Percentiles rank a stretch among this genome's conserved stretches.
Conservation (phyloP, 2,329 filamentous ascomycete species). For the Pseudogymnoascus sp. region DNA sequence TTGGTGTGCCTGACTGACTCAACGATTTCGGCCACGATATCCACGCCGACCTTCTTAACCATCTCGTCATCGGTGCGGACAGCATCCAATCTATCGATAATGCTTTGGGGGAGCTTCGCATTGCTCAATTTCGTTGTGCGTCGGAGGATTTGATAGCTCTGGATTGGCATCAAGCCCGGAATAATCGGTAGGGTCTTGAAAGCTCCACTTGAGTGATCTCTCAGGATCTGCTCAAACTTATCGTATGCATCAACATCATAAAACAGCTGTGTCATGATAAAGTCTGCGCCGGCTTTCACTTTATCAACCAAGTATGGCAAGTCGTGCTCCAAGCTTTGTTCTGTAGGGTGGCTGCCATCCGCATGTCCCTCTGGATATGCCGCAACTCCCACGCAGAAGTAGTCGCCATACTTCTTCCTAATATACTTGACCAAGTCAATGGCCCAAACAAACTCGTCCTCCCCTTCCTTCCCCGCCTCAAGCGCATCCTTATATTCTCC, state of each 20-base stretch:
- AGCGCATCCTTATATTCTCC: constrained; percentile 74
- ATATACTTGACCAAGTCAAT: constrained; percentile 88
- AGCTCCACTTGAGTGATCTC: constrained; percentile 72
- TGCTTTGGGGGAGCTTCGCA: constrained; percentile 64
- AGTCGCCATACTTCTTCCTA: constrained; percentile 74
- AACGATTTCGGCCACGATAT: constrained; percentile 78
- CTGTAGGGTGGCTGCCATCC: constrained; percentile 73
- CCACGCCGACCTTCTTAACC: constrained; percentile 71
- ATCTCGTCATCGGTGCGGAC: constrained; percentile 74
- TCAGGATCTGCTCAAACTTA: constrained; percentile 66
- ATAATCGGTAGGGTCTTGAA: constrained; percentile 88
- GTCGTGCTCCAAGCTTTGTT: constrained; percentile 66
- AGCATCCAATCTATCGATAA: constrained; percentile 62
- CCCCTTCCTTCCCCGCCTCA: constrained; percentile 45
- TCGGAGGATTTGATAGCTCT: constrained; percentile 93
- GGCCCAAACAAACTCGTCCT: constrained; percentile 80
- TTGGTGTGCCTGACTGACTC: constrained; percentile 64
- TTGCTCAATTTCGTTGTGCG: constrained; percentile 92
- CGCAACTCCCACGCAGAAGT: constrained; percentile 93
- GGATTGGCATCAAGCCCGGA: constrained; percentile 93
- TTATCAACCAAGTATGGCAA: constrained; percentile 87
- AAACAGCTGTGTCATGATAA: constrained; percentile 97
- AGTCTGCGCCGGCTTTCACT: constrained; percentile 83
- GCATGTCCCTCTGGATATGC: constrained; percentile 94
- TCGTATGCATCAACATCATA: constrained; percentile 83